Percentiles rank a stretch among this genome's conserved stretches.
Conservation (phyloP, 1,284 basidiomycete genomes). For the Sporisorium exsertum region DNA sequence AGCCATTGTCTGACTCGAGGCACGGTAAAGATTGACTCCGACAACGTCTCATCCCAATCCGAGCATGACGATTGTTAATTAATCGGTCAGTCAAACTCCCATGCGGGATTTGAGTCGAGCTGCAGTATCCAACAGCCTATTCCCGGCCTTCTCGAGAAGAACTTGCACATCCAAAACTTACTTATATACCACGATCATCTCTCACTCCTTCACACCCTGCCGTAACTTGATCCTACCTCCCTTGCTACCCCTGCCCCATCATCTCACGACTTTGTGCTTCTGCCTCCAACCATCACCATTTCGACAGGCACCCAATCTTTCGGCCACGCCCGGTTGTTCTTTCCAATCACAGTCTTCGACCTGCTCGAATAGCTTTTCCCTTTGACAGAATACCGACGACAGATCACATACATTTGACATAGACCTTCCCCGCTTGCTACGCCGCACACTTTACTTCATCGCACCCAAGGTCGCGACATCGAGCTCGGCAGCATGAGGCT, state of each 20-base stretch:
- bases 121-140: neutral
- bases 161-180: neutral
- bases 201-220: neutral
- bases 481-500: constrained; percentile 35
- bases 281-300: neutral
- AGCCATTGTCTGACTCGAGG: neutral
- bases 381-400: neutral
- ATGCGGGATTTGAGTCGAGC: neutral
- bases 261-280: neutral
- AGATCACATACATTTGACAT: neutral
- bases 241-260: neutral
- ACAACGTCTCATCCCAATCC: neutral
- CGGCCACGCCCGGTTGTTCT: no score
- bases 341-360: neutral
- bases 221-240: neutral
- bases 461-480: neutral
- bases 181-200: neutral
- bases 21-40: neutral
- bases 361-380: constrained; percentile 1
- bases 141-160: neutral
- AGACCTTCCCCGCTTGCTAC: neutral
- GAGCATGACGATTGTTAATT: neutral
- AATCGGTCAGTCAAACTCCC: no score
- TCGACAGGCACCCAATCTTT: neutral
- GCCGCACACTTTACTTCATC: constrained; percentile 12